Base-by-base conservation (phyloP, 106 monocot genomes). In the Hemerocallis citrina region DNA sequence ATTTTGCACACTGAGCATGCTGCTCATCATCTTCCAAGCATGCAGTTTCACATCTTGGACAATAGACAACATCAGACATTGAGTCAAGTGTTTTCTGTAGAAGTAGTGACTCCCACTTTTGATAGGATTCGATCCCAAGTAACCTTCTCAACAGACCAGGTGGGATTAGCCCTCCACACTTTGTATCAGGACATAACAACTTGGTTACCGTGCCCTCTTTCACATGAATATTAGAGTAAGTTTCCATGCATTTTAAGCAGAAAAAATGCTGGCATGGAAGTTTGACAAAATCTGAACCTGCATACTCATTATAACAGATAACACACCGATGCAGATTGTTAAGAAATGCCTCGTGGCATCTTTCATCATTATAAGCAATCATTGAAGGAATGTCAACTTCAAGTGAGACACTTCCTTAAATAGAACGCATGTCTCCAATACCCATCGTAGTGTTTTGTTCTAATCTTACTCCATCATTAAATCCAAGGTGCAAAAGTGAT, bases 11-110 rank as follows among this genome's bases (percentile, higher is more conserved):
- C 43, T 81, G 90, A 44, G 86, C 95, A 73, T 87, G 80, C 55
- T 96, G 54, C 12, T 79, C 79, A 49, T 79, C 81, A 79, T 96
- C 90, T 77, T 96, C 90, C 60, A 96, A 75, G 65, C 86, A 91
- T 30, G 79, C 78, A 34, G 87, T 96, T 68, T 81, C 78, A 68
- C 95, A 96, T 85, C 90, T 81, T 17, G 95, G 95, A 63, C 95
- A 96, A 46, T 84, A 81, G 20, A 81, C 84, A 38, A 96, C 86
- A 73, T 96, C 95, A 61, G 62, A 30, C 90, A 96, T 87, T 14
- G 95, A 81, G 32, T 90, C 84, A 40, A 96, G 64, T 61, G 84
- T 81, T 74, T 63, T 90, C 67, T 87, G 74, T 21, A 87, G 70
- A 19, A 79, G 35, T 40, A 96, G 69, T 4, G 81, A 76, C 63